These are phyloP conservation scores for Clonostachys rosea DNA, from an alignment of 2,329 filamentous ascomycete genomes.

Conservation along the genomic window DNA sequence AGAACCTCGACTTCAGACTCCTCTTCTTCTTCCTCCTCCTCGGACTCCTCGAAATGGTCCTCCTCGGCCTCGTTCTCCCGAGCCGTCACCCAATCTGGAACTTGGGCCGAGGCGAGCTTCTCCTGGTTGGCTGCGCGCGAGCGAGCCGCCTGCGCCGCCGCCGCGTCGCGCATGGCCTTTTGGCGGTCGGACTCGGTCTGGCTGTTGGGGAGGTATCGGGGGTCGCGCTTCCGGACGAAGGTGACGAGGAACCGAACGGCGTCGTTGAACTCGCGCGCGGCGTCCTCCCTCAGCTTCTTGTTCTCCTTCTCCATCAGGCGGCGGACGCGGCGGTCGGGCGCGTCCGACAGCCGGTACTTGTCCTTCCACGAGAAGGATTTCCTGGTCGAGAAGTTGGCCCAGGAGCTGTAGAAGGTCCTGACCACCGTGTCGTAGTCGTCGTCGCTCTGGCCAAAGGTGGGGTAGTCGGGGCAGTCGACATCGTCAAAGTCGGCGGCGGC, in stretches of 20 bases:
- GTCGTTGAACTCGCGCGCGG: slow-evolving; percentile 85
- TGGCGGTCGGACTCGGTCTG: slow-evolving; percentile 80
- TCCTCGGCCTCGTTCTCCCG: slow-evolving; percentile 41
- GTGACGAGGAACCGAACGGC: slow-evolving; percentile 80
- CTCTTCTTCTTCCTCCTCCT: slow-evolving; percentile 48
- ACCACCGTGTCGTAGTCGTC: slow-evolving; percentile 75
- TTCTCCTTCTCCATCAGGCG: slow-evolving; percentile 96
- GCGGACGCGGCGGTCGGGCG: slow-evolving; percentile 77
- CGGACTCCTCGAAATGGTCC: slow-evolving; percentile 45
- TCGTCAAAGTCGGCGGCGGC: slow-evolving; percentile 68
- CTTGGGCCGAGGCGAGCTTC: slow-evolving; percentile 58
- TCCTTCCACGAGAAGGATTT: slow-evolving; percentile 93
- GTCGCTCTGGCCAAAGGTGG: slow-evolving; percentile 73
- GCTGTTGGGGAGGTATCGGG: slow-evolving; percentile 71
- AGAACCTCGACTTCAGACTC: slow-evolving; percentile 56
- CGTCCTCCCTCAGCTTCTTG: slow-evolving; percentile 75
- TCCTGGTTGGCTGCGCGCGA: slow-evolving; percentile 78
- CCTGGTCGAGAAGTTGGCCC: slow-evolving; percentile 76
- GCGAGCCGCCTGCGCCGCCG: slow-evolving; percentile 78
- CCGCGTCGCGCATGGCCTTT: slow-evolving; percentile 69
- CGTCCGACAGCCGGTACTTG: slow-evolving; percentile 75
- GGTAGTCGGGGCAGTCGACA: slow-evolving; percentile 61
- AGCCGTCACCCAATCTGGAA: slow-evolving; percentile 73
- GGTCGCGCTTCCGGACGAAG: slow-evolving; percentile 89
- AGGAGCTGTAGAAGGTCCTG: slow-evolving; percentile 74